Percentiles rank a stretch among this genome's conserved stretches.
Evolutionary conservation across 78 protist species (phyloP).

Genomic region (Chrysochromulina parva): DNA sequence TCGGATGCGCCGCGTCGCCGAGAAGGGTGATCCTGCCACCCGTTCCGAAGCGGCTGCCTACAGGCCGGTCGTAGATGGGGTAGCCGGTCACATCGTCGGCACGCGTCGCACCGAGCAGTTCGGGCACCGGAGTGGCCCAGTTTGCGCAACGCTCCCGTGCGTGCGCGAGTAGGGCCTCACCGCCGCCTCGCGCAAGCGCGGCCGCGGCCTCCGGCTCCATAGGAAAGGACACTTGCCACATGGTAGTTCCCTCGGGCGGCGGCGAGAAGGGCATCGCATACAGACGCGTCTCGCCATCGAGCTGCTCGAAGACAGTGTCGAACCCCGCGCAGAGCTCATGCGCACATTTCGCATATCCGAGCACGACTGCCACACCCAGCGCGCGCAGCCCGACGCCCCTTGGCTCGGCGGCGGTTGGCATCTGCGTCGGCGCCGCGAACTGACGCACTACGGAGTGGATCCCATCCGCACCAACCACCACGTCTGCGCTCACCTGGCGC

Average conservation of each 20-base stretch:
- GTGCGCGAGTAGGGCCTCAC: background rate
- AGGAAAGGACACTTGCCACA: constrained; percentile 32
- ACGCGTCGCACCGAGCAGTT: background rate
- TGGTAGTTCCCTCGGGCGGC: background rate
- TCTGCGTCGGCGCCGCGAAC: background rate
- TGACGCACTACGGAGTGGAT: constrained; percentile 1
- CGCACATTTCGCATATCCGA: background rate
- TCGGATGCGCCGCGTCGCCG: no score
- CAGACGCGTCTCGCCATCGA: constrained; percentile 35
- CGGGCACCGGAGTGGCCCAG: constrained; percentile 3
- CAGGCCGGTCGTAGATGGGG: constrained; percentile 40
- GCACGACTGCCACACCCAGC: constrained; percentile 27
- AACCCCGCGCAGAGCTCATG: background rate
- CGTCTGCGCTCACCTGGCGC: background rate
- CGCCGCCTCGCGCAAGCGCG: background rate
- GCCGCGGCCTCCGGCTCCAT: background rate
- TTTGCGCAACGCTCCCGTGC: background rate
- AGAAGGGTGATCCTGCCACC: no score
- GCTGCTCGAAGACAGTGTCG: background rate
- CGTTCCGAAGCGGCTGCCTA: no score
- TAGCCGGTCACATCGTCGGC: constrained; percentile 15
- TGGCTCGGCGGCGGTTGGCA: background rate
- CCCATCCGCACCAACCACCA: constrained; percentile 32
- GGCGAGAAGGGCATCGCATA: constrained; percentile 36
- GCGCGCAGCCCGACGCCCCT: background rate